Conservation (phyloP, 2,329 filamentous ascomycete genomes). For the Diaporthe citrichinensis region DNA sequence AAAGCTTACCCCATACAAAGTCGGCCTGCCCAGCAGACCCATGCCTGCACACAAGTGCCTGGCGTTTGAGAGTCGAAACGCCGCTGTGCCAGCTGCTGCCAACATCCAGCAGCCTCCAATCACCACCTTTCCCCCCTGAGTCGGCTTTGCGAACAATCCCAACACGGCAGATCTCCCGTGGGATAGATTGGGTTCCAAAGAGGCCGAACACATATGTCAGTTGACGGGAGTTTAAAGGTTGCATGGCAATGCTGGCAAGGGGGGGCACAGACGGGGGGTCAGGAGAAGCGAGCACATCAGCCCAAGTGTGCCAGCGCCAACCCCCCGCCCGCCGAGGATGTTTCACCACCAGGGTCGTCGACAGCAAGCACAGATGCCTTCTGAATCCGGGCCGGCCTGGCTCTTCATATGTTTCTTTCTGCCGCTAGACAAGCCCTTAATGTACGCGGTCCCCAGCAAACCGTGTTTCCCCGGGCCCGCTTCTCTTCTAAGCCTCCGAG, state of each 20-base stretch:
- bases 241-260: slow-evolving; percentile 25
- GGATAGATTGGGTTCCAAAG: slow-evolving; percentile 24
- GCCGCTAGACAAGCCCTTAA: slow-evolving; percentile 12
- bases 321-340: slow-evolving; percentile 22
- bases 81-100: slow-evolving; percentile 2
- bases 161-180: slow-evolving; percentile 27
- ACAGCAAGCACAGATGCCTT: slow-evolving; percentile 20
- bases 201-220: slow-evolving; percentile 22
- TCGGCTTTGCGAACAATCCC: slow-evolving; percentile 20
- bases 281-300: slow-evolving; percentile 27
- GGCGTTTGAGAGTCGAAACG: slow-evolving; percentile 31
- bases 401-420: slow-evolving; percentile 21
- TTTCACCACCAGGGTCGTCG: slow-evolving; percentile 25
- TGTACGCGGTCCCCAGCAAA: slow-evolving; percentile 17
- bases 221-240: slow-evolving; percentile 28
- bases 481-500: slow-evolving; percentile 22
- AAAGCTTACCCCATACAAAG: slow-evolving; percentile 24
- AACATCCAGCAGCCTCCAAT: slow-evolving; percentile 19
- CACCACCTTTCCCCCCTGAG: neutral
- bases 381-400: slow-evolving; percentile 17
- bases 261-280: slow-evolving; percentile 23
- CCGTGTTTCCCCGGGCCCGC: neutral
- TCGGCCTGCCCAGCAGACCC: slow-evolving; percentile 4
- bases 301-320: slow-evolving; percentile 2
- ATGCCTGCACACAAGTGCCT: slow-evolving; percentile 21